These are phyloP conservation scores for Hamamelis virginiana DNA, from an alignment of 164 flowering plant genomes.

Conservation along the genomic window DNA sequence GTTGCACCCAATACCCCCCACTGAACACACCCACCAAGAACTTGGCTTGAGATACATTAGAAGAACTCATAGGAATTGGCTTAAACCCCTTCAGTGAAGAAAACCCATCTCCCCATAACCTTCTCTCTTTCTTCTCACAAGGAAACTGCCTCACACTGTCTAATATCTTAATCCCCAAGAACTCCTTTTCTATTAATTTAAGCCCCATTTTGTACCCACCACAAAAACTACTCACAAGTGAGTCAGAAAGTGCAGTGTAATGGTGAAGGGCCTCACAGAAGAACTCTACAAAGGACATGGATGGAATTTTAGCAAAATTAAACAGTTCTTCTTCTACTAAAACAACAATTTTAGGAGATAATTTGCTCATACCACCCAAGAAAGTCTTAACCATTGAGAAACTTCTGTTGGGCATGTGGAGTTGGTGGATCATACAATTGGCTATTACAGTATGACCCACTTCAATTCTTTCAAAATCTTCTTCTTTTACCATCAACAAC, in stretches of 20 bases:
- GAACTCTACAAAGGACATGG: constrained; percentile 33
- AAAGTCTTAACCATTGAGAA: constrained; percentile 21
- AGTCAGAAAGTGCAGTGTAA: constrained; percentile 31
- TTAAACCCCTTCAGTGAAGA: constrained; percentile 21
- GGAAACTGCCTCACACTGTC: constrained; percentile 26
- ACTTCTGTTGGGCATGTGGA: constrained; percentile 23
- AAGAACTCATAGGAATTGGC: constrained; percentile 28
- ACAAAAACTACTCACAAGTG: constrained; percentile 20
- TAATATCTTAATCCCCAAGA: constrained; percentile 23
- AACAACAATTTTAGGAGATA: constrained; percentile 30
- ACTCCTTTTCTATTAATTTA: constrained; percentile 24
- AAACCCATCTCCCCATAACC: constrained; percentile 19
- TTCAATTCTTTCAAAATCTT: constrained; percentile 22
- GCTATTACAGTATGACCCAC: constrained; percentile 22
- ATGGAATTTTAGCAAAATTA: constrained; percentile 17
- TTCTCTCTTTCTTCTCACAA: constrained; percentile 5
- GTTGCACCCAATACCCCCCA: constrained; percentile 37
- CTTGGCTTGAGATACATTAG: constrained; percentile 37
- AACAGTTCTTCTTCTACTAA: constrained; percentile 36
- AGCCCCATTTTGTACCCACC: constrained; percentile 15
- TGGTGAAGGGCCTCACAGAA: constrained; percentile 41
- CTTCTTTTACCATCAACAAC: constrained; percentile 19
- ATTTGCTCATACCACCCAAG: constrained; percentile 22
- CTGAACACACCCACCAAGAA: constrained; percentile 30
- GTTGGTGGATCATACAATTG: constrained; percentile 37